Evolutionary conservation across 2,329 filamentous ascomycete genomes (phyloP).

Genomic region (Curvularia spicifera): DNA sequence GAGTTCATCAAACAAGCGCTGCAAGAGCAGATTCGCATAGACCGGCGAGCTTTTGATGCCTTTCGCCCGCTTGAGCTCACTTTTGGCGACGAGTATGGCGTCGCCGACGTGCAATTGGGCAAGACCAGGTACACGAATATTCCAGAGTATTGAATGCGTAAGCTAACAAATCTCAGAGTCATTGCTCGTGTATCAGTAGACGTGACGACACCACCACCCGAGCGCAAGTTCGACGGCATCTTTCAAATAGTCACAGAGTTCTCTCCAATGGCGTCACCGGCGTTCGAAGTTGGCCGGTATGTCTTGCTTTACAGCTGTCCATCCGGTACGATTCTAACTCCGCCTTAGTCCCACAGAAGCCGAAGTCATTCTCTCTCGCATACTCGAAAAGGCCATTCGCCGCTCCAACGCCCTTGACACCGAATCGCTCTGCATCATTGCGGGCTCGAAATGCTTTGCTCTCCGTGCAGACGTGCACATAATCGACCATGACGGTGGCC

Average conservation of each 20-base stretch:
- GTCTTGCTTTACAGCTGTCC: conserved; percentile 19
- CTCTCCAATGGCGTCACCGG: conserved; percentile 87
- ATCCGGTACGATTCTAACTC: conserved; percentile 28
- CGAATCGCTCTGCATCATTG: conserved; percentile 91
- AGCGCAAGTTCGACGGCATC: conserved; percentile 93
- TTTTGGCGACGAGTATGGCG: conserved; percentile 90
- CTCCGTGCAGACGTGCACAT: conserved; percentile 92
- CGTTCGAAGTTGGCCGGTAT: conserved; percentile 82
- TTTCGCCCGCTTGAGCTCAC: conserved; percentile 77
- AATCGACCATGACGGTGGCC: conserved; percentile 86
- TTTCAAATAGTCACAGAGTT: conserved; percentile 93
- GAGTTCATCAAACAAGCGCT: conserved; percentile 85
- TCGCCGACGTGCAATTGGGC: conserved; percentile 84
- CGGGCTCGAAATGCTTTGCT: conserved; percentile 89
- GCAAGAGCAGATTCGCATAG: conserved; percentile 78
- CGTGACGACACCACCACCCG: conserved; percentile 81
- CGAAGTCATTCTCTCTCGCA: conserved; percentile 83
- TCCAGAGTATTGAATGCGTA: background rate
- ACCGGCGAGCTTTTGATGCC: conserved; percentile 81
- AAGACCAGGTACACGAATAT: conserved; percentile 75
- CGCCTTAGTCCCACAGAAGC: conserved; percentile 72
- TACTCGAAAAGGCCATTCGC: conserved; percentile 92
- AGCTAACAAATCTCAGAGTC: conserved; percentile 62
- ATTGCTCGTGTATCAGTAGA: conserved; percentile 86
- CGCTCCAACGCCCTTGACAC: conserved; percentile 92